Evolutionary conservation across 495 filamentous ascomycete species (phyloP).

Genomic region (Glarea lozoyensis): DNA sequence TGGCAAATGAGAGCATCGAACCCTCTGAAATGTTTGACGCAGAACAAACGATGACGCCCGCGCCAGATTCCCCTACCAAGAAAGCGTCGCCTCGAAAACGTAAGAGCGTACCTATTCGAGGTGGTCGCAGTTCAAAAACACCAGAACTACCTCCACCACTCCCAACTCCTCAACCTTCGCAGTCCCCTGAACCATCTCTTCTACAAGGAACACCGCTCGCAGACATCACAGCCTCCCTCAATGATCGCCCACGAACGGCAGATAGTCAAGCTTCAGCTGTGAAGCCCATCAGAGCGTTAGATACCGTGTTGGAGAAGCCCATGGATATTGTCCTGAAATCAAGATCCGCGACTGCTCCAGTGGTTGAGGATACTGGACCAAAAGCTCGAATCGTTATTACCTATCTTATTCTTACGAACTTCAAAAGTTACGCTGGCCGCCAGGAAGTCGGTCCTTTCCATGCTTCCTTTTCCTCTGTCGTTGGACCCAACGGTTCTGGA

Average conservation of each 20-base stretch:
- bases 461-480: conserved; percentile 95
- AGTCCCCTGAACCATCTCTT: conserved; percentile 33
- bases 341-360: conserved; percentile 56
- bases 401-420: conserved; percentile 82
- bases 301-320: conserved; percentile 72
- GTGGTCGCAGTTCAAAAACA: conserved; percentile 27
- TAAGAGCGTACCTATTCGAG: conserved; percentile 55
- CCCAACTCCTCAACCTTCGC: conserved; percentile 33
- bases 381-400: conserved; percentile 86
- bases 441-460: conserved; percentile 97
- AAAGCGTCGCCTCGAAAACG: conserved; percentile 56
- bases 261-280: conserved; percentile 33
- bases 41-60: conserved; percentile 39
- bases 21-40: conserved; percentile 52
- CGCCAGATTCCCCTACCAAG: conserved; percentile 56
- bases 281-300: conserved; percentile 62
- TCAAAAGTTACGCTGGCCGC: conserved; percentile 95
- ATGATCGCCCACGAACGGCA: conserved; percentile 31
- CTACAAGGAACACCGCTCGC: conserved; percentile 55
- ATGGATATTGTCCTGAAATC: conserved; percentile 94
- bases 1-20: conserved; percentile 40
- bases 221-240: conserved; percentile 72
- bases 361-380: conserved; percentile 61
- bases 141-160: conserved; percentile 43
- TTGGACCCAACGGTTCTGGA: conserved; percentile 94